phyloP scores from a whole-genome alignment of 495 filamentous ascomycete species.

The Penicillium cinerascens region DNA sequence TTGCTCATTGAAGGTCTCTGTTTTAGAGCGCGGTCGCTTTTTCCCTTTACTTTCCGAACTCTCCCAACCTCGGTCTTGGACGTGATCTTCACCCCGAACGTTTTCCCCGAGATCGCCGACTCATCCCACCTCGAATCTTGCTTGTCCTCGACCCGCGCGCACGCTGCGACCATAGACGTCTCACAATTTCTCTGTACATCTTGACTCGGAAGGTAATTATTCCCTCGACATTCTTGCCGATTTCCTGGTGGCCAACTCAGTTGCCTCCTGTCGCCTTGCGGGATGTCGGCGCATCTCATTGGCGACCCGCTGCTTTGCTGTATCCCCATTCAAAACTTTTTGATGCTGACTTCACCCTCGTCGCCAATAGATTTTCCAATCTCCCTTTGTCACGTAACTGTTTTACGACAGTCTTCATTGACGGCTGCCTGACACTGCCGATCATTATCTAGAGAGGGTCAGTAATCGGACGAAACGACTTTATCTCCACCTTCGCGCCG shows the following conservation, averaged over 20 bases:
- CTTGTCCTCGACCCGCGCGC: slow-evolving; percentile 1
- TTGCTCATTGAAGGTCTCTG: slow-evolving; percentile 5
- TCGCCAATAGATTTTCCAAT: slow-evolving; percentile 4
- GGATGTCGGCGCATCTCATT: slow-evolving; percentile 8
- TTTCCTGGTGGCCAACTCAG: background rate
- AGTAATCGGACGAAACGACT: slow-evolving; percentile 8
- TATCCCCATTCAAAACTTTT: background rate
- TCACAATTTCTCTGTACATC: background rate
- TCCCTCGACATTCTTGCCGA: background rate
- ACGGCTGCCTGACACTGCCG: slow-evolving; percentile 9
- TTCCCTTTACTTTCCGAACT: background rate
- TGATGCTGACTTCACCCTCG: slow-evolving; percentile 7
- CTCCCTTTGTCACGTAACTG: slow-evolving; percentile 1
- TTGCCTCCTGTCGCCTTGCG: slow-evolving; percentile 16
- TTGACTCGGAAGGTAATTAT: slow-evolving; percentile 10
- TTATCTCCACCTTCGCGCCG: slow-evolving; percentile 3
- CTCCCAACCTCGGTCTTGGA: background rate
- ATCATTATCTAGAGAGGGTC: slow-evolving; percentile 22
- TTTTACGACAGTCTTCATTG: slow-evolving; percentile 5
- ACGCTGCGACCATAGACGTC: background rate
- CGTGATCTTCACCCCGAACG: slow-evolving; percentile 12
- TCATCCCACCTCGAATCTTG: slow-evolving; percentile 11
- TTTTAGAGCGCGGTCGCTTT: slow-evolving; percentile 7
- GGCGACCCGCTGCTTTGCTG: background rate
- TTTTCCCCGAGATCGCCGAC: slow-evolving; percentile 19